Base-by-base conservation (phyloP, 805 yeast genomes). In the Saccharomyces cerevisiae region DNA sequence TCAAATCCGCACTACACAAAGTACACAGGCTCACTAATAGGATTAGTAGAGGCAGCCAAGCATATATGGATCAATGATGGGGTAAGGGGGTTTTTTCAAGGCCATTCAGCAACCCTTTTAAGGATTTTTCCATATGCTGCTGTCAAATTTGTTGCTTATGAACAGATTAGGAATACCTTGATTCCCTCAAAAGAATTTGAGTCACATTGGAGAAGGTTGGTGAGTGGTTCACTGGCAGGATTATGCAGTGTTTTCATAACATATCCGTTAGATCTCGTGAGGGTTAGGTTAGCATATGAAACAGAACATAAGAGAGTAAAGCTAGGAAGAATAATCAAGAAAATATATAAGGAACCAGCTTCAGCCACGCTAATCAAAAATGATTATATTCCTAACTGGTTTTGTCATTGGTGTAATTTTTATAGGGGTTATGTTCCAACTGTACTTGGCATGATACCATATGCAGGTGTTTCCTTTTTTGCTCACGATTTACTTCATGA, bases 61-160 rank as follows among this genome's bases (percentile, higher is more conserved):
- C 78, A 80, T 54, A 91, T 94, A 27, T 81, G 81, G 72, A 53
- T 61, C 6, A 76, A 73, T 51, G 94, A 89, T 68, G 98, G 98
- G 17, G 49, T 83, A 1, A 58, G 73, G 47, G 99, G 99, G 1
- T 79, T 94, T 53, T 92, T 83, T 68, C 96, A 92, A 64, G 99
- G 99, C 46, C 99, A 94, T 69, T 88, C 96, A 4, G 97, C 95
- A 0, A 94, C 99, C 0, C 73, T 94, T 51, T 70, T 91, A 47
- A 77, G 99, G 57, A 89, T 94, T 2, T 92, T 94, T 69, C 99
- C 99, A 1, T 94, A 94, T 69, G 97, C 99, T 3, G 96, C 97
- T 10, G 87, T 94, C 64, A 94, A 94, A 69, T 94, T 92, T 70
- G 96, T 94, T 14, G 91, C 96, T 9, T 94, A 94, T 70, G 99